These are phyloP conservation scores for Pleurotus tuber-regium DNA, from an alignment of 768 basidiomycete genomes.

Conservation along the genomic window DNA sequence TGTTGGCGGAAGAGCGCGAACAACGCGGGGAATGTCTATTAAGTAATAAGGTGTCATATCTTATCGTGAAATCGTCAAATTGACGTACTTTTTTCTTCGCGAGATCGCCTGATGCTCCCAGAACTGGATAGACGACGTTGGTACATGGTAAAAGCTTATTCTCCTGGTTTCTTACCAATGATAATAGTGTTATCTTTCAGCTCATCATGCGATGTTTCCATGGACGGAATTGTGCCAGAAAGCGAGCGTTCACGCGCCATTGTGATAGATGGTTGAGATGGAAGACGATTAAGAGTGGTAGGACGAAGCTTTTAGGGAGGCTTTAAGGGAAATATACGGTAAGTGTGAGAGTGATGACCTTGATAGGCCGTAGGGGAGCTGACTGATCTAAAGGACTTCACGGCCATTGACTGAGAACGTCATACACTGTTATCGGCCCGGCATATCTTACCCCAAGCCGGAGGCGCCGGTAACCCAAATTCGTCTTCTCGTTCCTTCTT, in stretches of 20 bases:
- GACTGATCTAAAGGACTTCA: constrained; percentile 5
- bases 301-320: constrained; percentile 9
- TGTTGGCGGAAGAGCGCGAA: constrained; percentile 83
- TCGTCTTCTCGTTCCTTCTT: constrained; percentile 8
- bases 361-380: constrained; percentile 6
- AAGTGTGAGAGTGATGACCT: constrained; percentile 10
- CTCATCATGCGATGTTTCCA: constrained; percentile 69
- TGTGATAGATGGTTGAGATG: constrained; percentile 19
- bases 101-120: constrained; percentile 95
- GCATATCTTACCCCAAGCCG: constrained; percentile 10
- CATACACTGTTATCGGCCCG: constrained; percentile 14
- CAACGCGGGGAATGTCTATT: constrained; percentile 91
- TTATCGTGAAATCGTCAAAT: constrained; percentile 3
- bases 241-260: constrained; percentile 52
- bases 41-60: constrained; percentile 11
- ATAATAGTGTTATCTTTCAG: constrained; percentile 89
- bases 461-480: not conserved
- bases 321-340: constrained; percentile 13
- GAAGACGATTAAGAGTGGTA: constrained; percentile 9
- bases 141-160: not conserved
- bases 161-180: constrained; percentile 54
- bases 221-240: constrained; percentile 87
- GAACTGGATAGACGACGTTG: constrained; percentile 48
- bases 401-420: constrained; percentile 1
- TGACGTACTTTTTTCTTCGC: constrained; percentile 94